Conservation (phyloP, 257 asterid species). For the Eucommia ulmoides region DNA sequence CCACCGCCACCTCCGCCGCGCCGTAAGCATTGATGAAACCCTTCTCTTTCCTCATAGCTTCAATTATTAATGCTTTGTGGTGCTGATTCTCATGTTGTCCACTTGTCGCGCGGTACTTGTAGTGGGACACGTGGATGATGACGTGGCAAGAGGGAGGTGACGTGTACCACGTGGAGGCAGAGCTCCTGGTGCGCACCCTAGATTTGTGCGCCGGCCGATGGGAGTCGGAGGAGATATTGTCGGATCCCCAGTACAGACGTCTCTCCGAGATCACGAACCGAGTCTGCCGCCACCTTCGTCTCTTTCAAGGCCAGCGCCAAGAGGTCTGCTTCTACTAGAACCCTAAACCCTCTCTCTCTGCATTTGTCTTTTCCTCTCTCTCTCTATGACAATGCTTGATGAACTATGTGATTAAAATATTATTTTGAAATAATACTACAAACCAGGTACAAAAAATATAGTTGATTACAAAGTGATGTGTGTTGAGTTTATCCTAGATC, state of each 20-base stretch:
- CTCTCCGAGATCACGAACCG: constrained; percentile 27
- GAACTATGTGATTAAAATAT: neutral
- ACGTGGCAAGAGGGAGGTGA: constrained; percentile 15
- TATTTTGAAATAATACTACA: neutral
- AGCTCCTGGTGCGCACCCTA: constrained; percentile 24
- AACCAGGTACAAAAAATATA: neutral
- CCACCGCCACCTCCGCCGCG: constrained; percentile 27
- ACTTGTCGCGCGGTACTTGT: neutral
- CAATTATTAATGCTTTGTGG: neutral
- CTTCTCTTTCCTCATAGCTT: neutral
- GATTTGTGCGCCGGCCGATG: constrained; percentile 22
- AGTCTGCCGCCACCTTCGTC: constrained; percentile 20
- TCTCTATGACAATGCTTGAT: too few species aligned
- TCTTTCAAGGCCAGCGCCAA: neutral
- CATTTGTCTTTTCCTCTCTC: too few species aligned
- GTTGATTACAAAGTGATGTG: neutral
- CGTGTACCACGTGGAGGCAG: constrained; percentile 18
- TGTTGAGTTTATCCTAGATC: neutral
- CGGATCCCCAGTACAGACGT: constrained; percentile 16
- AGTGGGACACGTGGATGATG: constrained; percentile 37
- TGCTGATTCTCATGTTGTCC: neutral
- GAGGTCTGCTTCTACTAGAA: too few species aligned
- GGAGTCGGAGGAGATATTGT: constrained; percentile 5
- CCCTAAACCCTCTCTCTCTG: too few species aligned
- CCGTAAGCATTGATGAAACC: constrained; percentile 19